Base-by-base conservation (phyloP, 2,329 filamentous ascomycete genomes). In the Penicillium sp. region DNA sequence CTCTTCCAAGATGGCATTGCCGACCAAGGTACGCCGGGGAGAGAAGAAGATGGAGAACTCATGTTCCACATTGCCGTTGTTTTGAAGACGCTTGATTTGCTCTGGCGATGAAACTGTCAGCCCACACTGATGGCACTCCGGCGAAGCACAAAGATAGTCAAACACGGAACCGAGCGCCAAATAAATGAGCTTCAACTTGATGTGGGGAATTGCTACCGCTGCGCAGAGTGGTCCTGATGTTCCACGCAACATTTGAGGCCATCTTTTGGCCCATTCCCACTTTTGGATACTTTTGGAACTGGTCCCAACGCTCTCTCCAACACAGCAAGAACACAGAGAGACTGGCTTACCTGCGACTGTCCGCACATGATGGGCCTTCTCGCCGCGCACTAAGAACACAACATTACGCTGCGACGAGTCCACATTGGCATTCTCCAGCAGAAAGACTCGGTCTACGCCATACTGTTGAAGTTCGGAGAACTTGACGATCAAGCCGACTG, bases 11-110 rank as follows among this genome's bases (percentile, higher is more conserved):
- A 97, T 80, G 65, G 90, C 85, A 66, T 97, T 90, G 58, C 89
- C 93, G 46, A 97, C 85, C 46, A 95, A 76, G 4, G 93, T 97
- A 52, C 93, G 86, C 49, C 93, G 83, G 5, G 94, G 91, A 37
- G 95, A 87, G 88, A 93, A 97, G 66, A 96, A 91, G 59, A 98
- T 86, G 54, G 90, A 91, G 66, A 97, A 95, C 61, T 98, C 91
- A 79, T 98, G 93, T 57, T 90, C 88, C 40, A 85, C 88, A 62
- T 89, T 86, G 65, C 86, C 90, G 68, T 93, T 89, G 63, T 85
- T 86, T 61, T 91, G 88, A 49, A 97, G 77, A 51, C 88, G 84
- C 68, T 90, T 91, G 60, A 97, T 90, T 74, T 97, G 90, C 59
- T 88, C 91, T 96, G 64, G 44, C 61, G 46, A 50, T 34, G 47